Percentiles rank a stretch among this genome's conserved stretches.
These are phyloP conservation scores for Fonsecaea erecta DNA, from an alignment of 2,329 filamentous ascomycete species.

Conservation along the genomic window DNA sequence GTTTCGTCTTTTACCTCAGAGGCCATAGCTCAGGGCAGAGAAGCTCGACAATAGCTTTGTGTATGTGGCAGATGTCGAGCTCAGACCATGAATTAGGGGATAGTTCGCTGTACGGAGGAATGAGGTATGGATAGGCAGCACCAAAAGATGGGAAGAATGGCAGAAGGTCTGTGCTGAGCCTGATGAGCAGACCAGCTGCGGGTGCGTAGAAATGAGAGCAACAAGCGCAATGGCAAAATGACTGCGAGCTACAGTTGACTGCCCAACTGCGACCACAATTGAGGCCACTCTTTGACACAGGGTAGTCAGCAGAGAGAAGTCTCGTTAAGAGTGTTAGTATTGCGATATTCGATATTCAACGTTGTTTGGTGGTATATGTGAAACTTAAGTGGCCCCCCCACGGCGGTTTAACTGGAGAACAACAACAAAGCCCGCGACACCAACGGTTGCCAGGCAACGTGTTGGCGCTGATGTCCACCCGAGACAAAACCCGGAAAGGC, in stretches of 20 bases:
- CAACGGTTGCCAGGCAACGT: slow-evolving; percentile 9
- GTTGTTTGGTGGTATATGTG: neutral
- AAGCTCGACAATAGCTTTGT: slow-evolving; percentile 36
- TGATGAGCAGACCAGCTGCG: slow-evolving; percentile 37
- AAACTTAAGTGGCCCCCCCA: slow-evolving; percentile 12
- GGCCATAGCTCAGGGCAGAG: slow-evolving; percentile 29
- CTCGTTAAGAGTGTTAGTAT: slow-evolving; percentile 11
- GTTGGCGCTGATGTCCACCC: neutral
- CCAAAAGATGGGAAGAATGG: slow-evolving; percentile 23
- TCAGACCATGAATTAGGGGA: slow-evolving; percentile 33
- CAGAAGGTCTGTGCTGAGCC: slow-evolving; percentile 18
- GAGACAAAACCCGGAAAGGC: too few species aligned
- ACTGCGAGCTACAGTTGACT: slow-evolving; percentile 18
- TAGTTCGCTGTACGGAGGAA: slow-evolving; percentile 7
- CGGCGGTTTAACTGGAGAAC: neutral
- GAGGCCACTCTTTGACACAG: slow-evolving; percentile 20
- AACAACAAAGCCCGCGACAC: slow-evolving; percentile 11
- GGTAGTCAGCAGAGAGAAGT: slow-evolving; percentile 15
- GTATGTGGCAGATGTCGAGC: slow-evolving; percentile 24
- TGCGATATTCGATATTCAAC: too few species aligned
- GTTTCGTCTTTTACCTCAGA: slow-evolving; percentile 30
- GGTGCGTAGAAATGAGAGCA: slow-evolving; percentile 14
- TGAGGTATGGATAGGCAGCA: slow-evolving; percentile 22
- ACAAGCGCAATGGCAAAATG: slow-evolving; percentile 14
- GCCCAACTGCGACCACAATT: slow-evolving; percentile 23